Conservation (phyloP, 1,284 basidiomycete species). For the Ustilago loliicola region DNA sequence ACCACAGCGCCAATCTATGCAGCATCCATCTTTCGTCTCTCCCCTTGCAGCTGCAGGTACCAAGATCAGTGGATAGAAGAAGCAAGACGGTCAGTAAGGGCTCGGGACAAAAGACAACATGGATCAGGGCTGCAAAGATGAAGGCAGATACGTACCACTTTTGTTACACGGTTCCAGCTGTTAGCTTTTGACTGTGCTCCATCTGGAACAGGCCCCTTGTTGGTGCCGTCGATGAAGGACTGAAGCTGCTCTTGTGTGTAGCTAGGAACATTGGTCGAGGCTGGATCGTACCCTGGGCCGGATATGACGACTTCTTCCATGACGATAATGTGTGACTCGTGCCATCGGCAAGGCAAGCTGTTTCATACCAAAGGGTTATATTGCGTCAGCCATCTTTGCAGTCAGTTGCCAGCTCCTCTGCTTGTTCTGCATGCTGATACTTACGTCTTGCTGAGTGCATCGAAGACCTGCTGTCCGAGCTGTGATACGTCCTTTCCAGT, state of each 20-base stretch:
- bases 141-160: conserved; percentile 56
- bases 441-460: conserved; percentile 68
- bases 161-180: conserved; percentile 63
- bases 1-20: conserved; percentile 4
- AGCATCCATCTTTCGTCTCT: conserved; percentile 55
- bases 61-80: not conserved
- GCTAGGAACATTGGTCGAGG: conserved; percentile 61
- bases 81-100: not conserved
- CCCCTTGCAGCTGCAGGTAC: conserved; percentile 53
- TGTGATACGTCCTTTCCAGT: conserved; percentile 59
- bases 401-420: not conserved
- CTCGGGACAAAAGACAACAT: not conserved
- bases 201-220: conserved; percentile 31
- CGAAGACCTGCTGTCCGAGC: conserved; percentile 62
- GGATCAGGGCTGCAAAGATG: not conserved
- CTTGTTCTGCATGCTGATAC: conserved; percentile 12
- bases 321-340: conserved; percentile 68
- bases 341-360: conserved; percentile 68
- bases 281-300: conserved; percentile 58
- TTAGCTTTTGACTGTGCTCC: conserved; percentile 60
- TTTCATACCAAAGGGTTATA: not conserved
- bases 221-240: conserved; percentile 48
- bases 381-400: not conserved
- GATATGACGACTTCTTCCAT: conserved; percentile 69
- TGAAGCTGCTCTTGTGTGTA: conserved; percentile 55